A percentile compares a stretch with the other conserved stretches of the same genome.
phyloP scores from a whole-genome alignment of 768 basidiomycete genomes.

The Lepiota venenata region DNA sequence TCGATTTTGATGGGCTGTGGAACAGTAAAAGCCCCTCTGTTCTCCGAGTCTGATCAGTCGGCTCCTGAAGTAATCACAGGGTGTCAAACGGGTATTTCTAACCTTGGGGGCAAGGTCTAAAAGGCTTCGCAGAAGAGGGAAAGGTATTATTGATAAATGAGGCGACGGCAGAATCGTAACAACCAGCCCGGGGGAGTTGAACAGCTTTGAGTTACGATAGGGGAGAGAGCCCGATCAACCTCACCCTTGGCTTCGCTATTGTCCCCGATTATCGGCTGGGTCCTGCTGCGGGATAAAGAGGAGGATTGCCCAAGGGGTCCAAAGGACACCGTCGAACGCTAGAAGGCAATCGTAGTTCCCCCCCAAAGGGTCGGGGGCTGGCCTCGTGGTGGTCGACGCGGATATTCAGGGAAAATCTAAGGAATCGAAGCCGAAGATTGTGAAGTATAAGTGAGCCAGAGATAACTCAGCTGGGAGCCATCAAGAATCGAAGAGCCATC shows the following conservation, averaged over 20 bases:
- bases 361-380: not conserved
- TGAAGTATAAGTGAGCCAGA: slow-evolving; percentile 1
- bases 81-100: too few species aligned
- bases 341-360: slow-evolving; percentile 8
- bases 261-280: too few species aligned
- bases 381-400: not conserved
- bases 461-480: slow-evolving; percentile 1
- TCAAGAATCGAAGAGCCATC: slow-evolving; percentile 5
- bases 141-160: too few species aligned
- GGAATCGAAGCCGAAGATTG: slow-evolving; percentile 12
- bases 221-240: too few species aligned
- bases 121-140: too few species aligned
- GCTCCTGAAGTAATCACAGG: not conserved
- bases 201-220: too few species aligned
- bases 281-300: not conserved
- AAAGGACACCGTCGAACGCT: not conserved
- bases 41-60: not conserved
- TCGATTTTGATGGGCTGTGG: slow-evolving; percentile 1
- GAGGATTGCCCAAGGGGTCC: not conserved
- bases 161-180: too few species aligned
- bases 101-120: too few species aligned
- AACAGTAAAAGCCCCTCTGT: not conserved
- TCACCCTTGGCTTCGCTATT: too few species aligned
- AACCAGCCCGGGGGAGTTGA: too few species aligned
- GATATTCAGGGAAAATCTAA: slow-evolving; percentile 2